Evolutionary conservation across 495 filamentous ascomycete species (phyloP), one percentile per base, ranked within the genome.

Genomic region (Neurospora sp.): DNA sequence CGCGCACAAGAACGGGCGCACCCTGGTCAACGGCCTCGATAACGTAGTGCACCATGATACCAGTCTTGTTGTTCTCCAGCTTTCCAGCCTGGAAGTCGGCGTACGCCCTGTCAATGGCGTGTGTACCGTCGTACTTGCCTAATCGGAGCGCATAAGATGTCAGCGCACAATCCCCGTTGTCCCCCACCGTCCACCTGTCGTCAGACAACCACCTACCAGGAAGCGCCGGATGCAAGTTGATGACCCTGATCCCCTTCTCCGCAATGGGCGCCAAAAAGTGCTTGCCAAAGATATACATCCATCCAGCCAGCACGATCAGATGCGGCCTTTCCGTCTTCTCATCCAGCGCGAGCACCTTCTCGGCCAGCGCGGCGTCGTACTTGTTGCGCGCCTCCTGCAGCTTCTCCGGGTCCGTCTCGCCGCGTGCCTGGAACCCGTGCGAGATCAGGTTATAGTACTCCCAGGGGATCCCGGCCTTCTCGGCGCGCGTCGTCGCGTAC

Each of bases 31-130:
- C 93, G 77, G 95, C 90, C 46, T 86, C 87, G 76, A 97, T 92
- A 66, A 97, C 93, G 79, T 93, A 90, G 82, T 97, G 94, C 4
- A 96, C 90, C 94, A 98, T 97, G n/a, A 96, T 90, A 1, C 94
- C 94, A 2, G 94, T 97, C 80, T 87, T 89, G 69, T 82, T 83
- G 75, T 86, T 80, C 77, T 91, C 87, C 44, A 95, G 88, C 80
- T 88, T 89, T 9, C 91, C 92, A 31, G 87, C 87, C 78, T 90
- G 77, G 81, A 90, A 96, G 70, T 93, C 93, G 41, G 88, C 85
- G 81, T 91, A 92, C 27, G 94, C 94, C 20, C 93, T 86, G 73
- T 90, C 87, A 75, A 98, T 96, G 3, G 93, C 93, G 74, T 88
- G 85, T 62, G 91, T 88, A 8, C 93, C 93, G 80, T 96, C 91